phyloP scores from a whole-genome alignment of 2,329 filamentous ascomycete genomes.

The Fusarium oligoseptatum region DNA sequence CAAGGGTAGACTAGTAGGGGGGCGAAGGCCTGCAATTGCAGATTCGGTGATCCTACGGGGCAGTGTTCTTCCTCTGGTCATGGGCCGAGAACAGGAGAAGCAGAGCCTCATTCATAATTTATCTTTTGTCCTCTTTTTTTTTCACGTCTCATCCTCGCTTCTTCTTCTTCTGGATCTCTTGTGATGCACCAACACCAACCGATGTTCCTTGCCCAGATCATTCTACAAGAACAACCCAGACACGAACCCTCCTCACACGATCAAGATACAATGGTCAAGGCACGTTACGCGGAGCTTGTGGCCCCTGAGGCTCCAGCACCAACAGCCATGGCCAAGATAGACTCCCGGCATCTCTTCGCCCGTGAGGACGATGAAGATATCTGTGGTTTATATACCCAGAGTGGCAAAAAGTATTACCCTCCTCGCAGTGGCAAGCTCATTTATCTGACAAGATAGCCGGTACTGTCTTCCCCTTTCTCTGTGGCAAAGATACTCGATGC shows the following conservation, averaged over 20 bases:
- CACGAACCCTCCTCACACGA: not conserved
- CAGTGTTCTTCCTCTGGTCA: not conserved
- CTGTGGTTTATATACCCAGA: not conserved
- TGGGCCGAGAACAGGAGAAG: not conserved
- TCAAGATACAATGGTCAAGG: not conserved
- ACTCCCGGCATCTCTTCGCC: not conserved
- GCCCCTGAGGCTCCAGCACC: not conserved
- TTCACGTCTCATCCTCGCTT: not conserved
- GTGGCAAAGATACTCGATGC: not conserved
- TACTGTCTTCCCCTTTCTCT: not conserved
- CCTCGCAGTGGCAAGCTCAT: not conserved
- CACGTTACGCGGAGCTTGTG: not conserved
- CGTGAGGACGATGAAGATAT: not conserved
- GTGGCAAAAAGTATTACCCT: not conserved
- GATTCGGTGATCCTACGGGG: not conserved
- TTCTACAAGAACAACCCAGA: not conserved
- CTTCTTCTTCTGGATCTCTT: not conserved
- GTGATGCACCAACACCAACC: not conserved
- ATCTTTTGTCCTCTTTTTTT: not conserved
- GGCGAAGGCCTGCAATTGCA: not conserved
- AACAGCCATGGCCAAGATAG: not conserved
- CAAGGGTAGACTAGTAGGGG: not conserved
- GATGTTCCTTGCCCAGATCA: not conserved
- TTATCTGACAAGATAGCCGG: not conserved
- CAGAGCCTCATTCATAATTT: not conserved